These are phyloP conservation scores for Pyrus hybrid DNA, from an alignment of 331 rosid species.

Conservation along the genomic window DNA sequence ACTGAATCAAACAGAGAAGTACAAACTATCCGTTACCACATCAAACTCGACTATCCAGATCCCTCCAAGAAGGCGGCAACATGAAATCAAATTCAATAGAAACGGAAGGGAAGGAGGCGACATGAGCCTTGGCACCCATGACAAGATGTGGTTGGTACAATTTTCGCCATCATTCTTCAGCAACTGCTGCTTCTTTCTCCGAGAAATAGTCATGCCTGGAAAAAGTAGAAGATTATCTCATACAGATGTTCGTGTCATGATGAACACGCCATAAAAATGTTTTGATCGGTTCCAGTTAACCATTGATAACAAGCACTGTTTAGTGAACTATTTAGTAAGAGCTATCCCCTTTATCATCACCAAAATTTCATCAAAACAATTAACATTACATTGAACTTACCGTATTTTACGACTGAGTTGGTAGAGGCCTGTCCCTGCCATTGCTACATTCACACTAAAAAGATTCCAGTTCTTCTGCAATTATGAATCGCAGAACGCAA, in stretches of 20 bases:
- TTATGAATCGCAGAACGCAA: background rate
- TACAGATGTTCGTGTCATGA: background rate
- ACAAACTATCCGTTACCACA: background rate
- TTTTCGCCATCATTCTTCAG: slow-evolving; percentile 31
- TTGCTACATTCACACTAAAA: slow-evolving; percentile 38
- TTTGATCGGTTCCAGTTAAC: too few relatives aligned
- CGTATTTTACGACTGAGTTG: slow-evolving; percentile 37
- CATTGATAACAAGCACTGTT: too few relatives aligned
- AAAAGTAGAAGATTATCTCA: background rate
- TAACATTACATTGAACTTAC: slow-evolving; percentile 14
- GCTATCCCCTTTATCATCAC: too few relatives aligned
- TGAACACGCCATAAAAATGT: background rate
- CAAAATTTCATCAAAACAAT: background rate
- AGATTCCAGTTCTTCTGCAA: slow-evolving; percentile 56
- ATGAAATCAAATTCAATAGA: background rate
- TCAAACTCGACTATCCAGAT: background rate
- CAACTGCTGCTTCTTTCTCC: slow-evolving; percentile 27
- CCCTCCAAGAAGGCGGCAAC: background rate
- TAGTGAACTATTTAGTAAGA: too few relatives aligned
- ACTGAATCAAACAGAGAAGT: background rate
- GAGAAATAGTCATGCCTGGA: slow-evolving; percentile 36
- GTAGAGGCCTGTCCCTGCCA: slow-evolving; percentile 48
- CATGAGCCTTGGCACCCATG: background rate
- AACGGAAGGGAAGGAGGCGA: background rate
- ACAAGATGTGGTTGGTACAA: background rate